These are phyloP conservation scores for Crithidia sp. DNA, from an alignment of 208 protist species.

Conservation along the genomic window DNA sequence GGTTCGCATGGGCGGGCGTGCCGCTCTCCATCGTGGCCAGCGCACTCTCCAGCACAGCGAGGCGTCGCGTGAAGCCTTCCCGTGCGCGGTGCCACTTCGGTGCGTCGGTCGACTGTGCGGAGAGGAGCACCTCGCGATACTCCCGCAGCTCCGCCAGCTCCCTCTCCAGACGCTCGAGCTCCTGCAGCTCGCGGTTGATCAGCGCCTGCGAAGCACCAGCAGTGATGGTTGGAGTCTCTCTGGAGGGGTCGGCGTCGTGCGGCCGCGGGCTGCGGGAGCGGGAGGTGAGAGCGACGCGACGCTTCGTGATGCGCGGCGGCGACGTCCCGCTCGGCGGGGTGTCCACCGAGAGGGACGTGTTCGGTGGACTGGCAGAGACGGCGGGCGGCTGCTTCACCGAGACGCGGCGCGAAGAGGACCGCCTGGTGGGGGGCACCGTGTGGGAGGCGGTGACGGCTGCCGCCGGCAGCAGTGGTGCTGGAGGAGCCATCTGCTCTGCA, in stretches of 20 bases:
- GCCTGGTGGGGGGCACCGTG: slow-evolving; percentile 6
- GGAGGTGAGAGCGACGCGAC: background rate
- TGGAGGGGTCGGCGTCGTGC: background rate
- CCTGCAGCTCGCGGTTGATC: slow-evolving; percentile 56
- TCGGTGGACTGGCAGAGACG: background rate
- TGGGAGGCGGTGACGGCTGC: background rate
- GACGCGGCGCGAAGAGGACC: slow-evolving; percentile 4
- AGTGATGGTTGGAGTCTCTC: too few species aligned
- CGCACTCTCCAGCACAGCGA: slow-evolving; percentile 37
- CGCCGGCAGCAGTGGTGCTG: background rate
- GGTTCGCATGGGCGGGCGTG: slow-evolving; percentile 11
- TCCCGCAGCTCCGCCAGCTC: slow-evolving; percentile 63
- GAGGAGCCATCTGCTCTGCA: background rate
- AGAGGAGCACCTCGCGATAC: slow-evolving; percentile 45
- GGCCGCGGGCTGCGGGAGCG: background rate
- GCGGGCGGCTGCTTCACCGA: slow-evolving; percentile 12
- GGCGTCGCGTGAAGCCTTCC: slow-evolving; percentile 48
- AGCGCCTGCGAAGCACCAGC: slow-evolving; percentile 27
- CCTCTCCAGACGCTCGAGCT: slow-evolving; percentile 55
- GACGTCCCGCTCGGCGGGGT: slow-evolving; percentile 7
- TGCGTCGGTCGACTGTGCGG: slow-evolving; percentile 36
- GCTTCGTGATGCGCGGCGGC: slow-evolving; percentile 10
- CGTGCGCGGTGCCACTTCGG: slow-evolving; percentile 50
- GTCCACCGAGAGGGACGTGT: background rate
- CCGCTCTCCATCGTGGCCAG: slow-evolving; percentile 18